Base-by-base conservation (phyloP, 495 filamentous ascomycete genomes). In the Endocarpon pusillum region DNA sequence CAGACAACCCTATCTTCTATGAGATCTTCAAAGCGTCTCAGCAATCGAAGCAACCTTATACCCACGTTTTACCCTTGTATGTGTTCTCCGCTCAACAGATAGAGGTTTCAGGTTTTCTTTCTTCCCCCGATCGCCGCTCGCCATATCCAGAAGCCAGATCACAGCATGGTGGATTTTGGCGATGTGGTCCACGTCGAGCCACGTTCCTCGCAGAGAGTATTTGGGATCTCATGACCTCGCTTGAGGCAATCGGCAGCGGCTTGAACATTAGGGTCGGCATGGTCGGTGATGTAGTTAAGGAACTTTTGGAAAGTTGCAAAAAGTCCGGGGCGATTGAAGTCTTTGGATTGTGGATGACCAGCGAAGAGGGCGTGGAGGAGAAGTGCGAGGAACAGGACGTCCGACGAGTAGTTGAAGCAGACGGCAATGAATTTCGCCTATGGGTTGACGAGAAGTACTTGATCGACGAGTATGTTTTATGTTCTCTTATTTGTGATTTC, bases 361-460 rank as follows among this genome's bases (percentile, higher is more conserved):
- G 50, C 11, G 73, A 76, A 42, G 72, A 78, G 40, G 67, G 69
- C 0, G 55, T 55, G 6, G 78, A 81, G 43, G 78, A 82, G 52
- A 63, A 66, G 45, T 37, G 39, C 3, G 75, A 81, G 30, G 71
- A 81, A 41, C 47, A 51, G 28, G 54, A 53, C 4, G 55, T 80
- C 6, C 51, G 52, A 18, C 45, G 52, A 9, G 40, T 67, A 4
- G 68, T 71, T 25, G 42, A 59, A 22, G 43, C 48, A 5, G 48
- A 59, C 12, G 62, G 58, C 18, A 51, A 66, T 9, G 58, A 70
- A 5, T 77, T 74, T 46, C 67, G 62, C 49, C 22, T 66, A 3
- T 79, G 69, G 64, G 52, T 50, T 1, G 77, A 84, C 40, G 78
- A 78, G 46, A 82, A 80, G 47, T 82, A 78, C 45, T 71, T 75